Evolutionary conservation across 129 eudicot genomes (phyloP), one percentile per base, ranked within the genome.

Genomic region (Saposhnikovia divaricata): DNA sequence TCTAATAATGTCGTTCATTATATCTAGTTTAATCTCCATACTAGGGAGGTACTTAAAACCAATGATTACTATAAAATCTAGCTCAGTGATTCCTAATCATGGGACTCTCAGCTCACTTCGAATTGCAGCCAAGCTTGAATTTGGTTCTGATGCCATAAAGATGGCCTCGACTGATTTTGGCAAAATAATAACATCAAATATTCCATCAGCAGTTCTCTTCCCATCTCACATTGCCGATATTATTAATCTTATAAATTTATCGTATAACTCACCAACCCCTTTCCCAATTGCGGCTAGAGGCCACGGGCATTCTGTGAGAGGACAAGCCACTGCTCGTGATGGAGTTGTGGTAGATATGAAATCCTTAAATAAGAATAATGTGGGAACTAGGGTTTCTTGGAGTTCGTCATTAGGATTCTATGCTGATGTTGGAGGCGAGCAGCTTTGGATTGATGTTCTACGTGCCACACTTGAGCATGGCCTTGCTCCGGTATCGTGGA

Each of bases 401-500:
- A 72, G 82, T 76, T 61, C 85, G 31, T 18, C n/a, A 38, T 75
- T 81, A 85, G 98, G 96, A 84, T 87, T 57, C 75, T 92, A 88
- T 71, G 87, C 85, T 53, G 98, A 93, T 81, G 97, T 91, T 68
- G 98, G 98, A 4, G 97, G 97, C 6, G 96, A 85, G 75, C 81
- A 83, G 75, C 83, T 93, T 11, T 93, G 98, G 98, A 86, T 91
- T 2, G 96, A 93, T 81, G 98, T 93, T 44, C 79, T 93, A 82
- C 53, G 85, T 59, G 83, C 74, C 18, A 80, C 90, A 4, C 53
- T 89, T 40, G 91, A 83, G 77, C 81, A 86, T 38, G 98, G 93
- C 12, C 73, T 93, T 14, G 88, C 97, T 5, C 97, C 98, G 2
- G 90, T 91, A 3, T 91, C 98, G 1, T 93, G 98, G 98, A 93